Evolutionary conservation across 108 stramenopile species (phyloP), one percentile per base, ranked within the genome.

Genomic region (Epithemia pelagica): DNA sequence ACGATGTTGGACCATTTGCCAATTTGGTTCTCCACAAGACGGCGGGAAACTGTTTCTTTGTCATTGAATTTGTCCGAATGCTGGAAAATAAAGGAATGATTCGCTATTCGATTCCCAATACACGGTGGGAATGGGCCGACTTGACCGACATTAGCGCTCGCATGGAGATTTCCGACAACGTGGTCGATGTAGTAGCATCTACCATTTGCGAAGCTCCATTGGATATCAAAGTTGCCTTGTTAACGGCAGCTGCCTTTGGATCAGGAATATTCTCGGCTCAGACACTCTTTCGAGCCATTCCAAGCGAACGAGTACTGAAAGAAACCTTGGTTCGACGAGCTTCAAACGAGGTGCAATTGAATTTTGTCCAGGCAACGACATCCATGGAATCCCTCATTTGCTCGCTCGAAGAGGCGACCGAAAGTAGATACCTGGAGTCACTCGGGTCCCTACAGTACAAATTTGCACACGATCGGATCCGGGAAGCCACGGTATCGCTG

Each of bases 381-480:
- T 46, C 37, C 10, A 15, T 46, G 37, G 37, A 46, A 46, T 5
- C 37, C 15, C 37, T 46, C 15, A 15, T 46, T 46, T 5, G 5
- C 15, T 46, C 5, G 10, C 37, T 46, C 37, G 37, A 46, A 10
- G 15, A 46, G 15, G 37, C 37, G 37, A 10, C 10, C 37, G 37
- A 46, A 15, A 5, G 15, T 15, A 46, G 37, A 15, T 46, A 46
- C 37, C 37, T 46, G 10, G 37, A 46, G 37, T 46, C 37, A 5
- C 37, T 46, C 37, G 37, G 37, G 37, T 46, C 37, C 5, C 15
- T 46, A 21, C 7, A n/a, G 25, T 57, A 19, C 26, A 23, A 27
- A 7, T 57, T 57, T n/a, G 56, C 56, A 7, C 56, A 57, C 21
- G 56, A 57, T 57, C 56, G 56, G 56, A 57, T 57, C 7, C 56